Evolutionary conservation across 768 basidiomycete genomes (phyloP), one percentile per base, ranked within the genome.

Genomic region (Pleurotus tuber-regium): DNA sequence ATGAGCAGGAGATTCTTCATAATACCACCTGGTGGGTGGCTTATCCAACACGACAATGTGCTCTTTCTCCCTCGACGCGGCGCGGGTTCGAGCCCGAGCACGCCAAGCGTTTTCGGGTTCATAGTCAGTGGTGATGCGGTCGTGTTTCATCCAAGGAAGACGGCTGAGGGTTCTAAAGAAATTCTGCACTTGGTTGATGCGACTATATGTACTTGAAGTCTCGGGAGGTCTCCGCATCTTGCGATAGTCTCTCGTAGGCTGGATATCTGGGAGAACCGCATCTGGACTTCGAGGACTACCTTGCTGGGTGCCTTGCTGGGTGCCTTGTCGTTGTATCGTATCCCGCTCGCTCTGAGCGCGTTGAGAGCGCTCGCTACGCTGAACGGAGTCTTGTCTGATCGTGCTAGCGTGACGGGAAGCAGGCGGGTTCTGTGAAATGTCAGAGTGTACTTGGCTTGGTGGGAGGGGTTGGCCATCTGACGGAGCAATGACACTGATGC

Each of bases 1-100:
- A 10, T 31, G 29, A 5, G 28, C 46, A 6, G 19, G 21, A 35
- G 46, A 35, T 10, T 24, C 11, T 11, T 48, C 16, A 19, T 48
- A 48, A 24, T 48, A 48, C 46, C 46, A 48, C 23, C 46, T 31
- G 2, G 31, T 14, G 35, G 46, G 46, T 23, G 46, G 31, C 18
- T 48, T 24, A 23, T 48, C 31, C 28, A 48, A 12, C 12, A 48
- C 31, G 29, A 48, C 25, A 10, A 48, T 35, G 4, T 31, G 19
- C 25, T 44, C 43, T 7, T 28, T 14, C 0, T 21, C 4, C 14
- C 23, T n/a, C n/a, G n/a, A n/a, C n/a, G n/a, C n/a, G n/a, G n/a
- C n/a, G n/a, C n/a, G n/a, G n/a, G n/a, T n/a, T n/a, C n/a, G n/a
- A n/a, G n/a, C n/a, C 10, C 30, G 10, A 6, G 12, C n/a, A 18